Evolutionary conservation across 129 eudicot genomes (phyloP), one percentile per base, ranked within the genome.

Genomic region (Helianthus tuberosus): DNA sequence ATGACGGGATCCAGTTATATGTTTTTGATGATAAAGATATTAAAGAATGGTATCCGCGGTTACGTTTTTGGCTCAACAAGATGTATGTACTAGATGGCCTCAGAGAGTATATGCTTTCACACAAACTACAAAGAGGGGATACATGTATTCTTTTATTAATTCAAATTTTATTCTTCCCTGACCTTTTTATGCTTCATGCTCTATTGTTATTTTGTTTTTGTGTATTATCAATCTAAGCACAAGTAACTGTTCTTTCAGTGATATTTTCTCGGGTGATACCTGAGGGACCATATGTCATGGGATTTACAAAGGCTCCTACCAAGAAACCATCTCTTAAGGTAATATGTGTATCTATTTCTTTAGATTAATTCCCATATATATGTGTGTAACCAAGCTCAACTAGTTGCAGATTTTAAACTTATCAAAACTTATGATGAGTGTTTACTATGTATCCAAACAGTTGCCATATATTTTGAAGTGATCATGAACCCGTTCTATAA

Each of bases 121-220:
- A 73, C 75, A 77, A 81, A 23, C 78, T 84, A 86, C 74, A 81
- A 74, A 77, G 67, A 39, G 96, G 91, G 12, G 91, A 89, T 74
- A 77, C 76, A 71, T 84, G 91, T 89, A 71, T 32, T 43, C 25
- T 10, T 35, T 15, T 74, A 32, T 14, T 11, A 41, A 63, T 20
- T 5, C n/a, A 55, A 54, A 20, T 74, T 69, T 57, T 20, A 7
- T 55, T 55, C 62, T 55, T 55, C 12, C 23, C 27, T 23, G 11
- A 54, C 2, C 73, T 51, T 52, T 27, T 44, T 57, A 41, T 64
- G 51, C 35, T 13, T 74, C 58, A 49, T 6, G 43, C 20, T 12
- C 36, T 5, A 23, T 10, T 20, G 20, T 16, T 32, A 32, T 48
- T 51, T 14, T 13, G 0, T n/a, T 51, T n/a, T 13, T 5, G 0